These are phyloP conservation scores for Colletotrichum sp. DNA, from an alignment of 2,329 filamentous ascomycete genomes.

Conservation along the genomic window DNA sequence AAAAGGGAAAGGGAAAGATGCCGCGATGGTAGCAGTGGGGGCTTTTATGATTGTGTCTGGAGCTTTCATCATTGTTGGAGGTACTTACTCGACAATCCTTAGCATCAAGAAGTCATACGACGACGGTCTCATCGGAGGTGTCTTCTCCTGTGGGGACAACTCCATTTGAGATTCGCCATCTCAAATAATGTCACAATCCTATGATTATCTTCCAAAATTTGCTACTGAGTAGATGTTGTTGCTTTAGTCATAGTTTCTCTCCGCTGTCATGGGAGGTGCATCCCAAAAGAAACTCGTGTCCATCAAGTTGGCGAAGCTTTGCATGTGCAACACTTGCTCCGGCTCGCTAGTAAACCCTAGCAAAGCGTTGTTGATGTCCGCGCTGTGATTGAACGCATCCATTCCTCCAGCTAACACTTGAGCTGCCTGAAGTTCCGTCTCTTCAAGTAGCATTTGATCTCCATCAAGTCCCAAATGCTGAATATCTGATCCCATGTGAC, in stretches of 20 bases:
- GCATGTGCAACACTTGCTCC: slow-evolving; percentile 15
- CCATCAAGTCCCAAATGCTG: neutral
- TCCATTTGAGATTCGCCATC: neutral
- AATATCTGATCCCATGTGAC: neutral
- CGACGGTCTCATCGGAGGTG: neutral
- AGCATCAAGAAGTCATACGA: neutral
- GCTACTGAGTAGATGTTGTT: neutral
- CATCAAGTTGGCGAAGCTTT: slow-evolving; percentile 19
- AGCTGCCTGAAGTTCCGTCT: neutral
- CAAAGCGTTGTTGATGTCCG: neutral
- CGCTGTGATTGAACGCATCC: neutral
- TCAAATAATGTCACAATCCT: neutral
- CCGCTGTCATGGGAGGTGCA: neutral
- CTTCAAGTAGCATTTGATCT: neutral
- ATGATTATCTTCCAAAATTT: neutral
- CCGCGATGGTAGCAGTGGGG: neutral
- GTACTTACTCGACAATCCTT: neutral
- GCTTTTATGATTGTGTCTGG: neutral
- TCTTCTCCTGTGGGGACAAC: neutral
- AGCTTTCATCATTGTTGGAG: neutral
- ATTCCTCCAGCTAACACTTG: neutral
- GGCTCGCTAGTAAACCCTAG: neutral
- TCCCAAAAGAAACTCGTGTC: slow-evolving; percentile 14
- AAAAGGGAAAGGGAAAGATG: neutral
- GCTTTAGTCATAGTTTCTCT: neutral